Percentiles rank a stretch among this genome's conserved stretches.
These are phyloP conservation scores for Talaromyces sp. DNA, from an alignment of 2,329 filamentous ascomycete species.

Conservation along the genomic window DNA sequence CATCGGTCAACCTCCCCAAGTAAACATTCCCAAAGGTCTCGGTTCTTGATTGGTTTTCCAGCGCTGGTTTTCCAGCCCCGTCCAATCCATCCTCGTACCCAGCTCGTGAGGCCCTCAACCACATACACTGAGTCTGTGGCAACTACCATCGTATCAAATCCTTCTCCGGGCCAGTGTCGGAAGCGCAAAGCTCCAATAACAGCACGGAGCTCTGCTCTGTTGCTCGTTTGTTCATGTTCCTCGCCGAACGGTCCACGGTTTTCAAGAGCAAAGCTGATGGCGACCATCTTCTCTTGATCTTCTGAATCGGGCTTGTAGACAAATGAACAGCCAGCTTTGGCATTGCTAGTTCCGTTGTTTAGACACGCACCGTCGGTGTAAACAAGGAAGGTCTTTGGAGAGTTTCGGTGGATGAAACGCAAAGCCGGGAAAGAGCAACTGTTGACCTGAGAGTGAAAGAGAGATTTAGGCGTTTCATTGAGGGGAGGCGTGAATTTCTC, in stretches of 20 bases:
- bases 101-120: constrained; percentile 49
- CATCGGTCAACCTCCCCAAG: constrained; percentile 44
- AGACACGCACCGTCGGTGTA: constrained; percentile 2
- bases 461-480: too few species aligned
- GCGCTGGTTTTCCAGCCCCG: constrained; percentile 49
- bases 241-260: background rate
- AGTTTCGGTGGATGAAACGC: background rate
- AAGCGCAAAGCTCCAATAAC: constrained; percentile 55
- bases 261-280: background rate
- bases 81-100: constrained; percentile 47
- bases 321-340: background rate
- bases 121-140: constrained; percentile 60
- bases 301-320: constrained; percentile 4
- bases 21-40: constrained; percentile 57
- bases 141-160: constrained; percentile 50
- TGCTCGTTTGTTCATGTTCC: constrained; percentile 48
- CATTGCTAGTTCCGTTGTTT: background rate
- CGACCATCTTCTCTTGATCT: too few species aligned
- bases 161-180: constrained; percentile 49
- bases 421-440: too few species aligned
- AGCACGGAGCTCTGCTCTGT: constrained; percentile 60
- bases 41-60: constrained; percentile 49
- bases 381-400: background rate
- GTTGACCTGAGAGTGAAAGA: too few species aligned
- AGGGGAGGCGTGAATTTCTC: too few species aligned